Percentiles rank a stretch among this genome's conserved stretches.
These are phyloP conservation scores for Isoetes engelmannii DNA, from an alignment of 83 land plant species.

Conservation along the genomic window DNA sequence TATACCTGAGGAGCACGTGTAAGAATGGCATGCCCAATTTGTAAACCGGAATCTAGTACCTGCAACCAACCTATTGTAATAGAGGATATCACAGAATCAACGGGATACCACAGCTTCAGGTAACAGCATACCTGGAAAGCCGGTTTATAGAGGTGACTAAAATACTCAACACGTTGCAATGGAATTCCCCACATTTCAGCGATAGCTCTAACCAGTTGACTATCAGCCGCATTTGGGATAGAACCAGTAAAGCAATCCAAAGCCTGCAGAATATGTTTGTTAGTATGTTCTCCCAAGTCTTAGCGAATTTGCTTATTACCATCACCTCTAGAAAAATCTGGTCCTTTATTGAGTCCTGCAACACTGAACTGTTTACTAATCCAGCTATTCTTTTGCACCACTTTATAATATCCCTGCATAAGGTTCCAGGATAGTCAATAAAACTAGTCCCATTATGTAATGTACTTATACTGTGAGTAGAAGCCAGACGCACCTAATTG, in stretches of 20 bases:
- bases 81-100: background rate
- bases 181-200: constrained; percentile 54
- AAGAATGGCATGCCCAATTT: constrained; percentile 42
- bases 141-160: constrained; percentile 50
- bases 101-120: background rate
- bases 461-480: background rate
- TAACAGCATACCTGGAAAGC: constrained; percentile 43
- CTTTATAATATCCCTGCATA: constrained; percentile 79
- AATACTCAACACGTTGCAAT: constrained; percentile 30
- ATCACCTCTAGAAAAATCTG: constrained; percentile 65
- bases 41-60: constrained; percentile 27
- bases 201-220: constrained; percentile 48
- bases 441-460: constrained; percentile 1
- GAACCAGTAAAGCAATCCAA: constrained; percentile 78
- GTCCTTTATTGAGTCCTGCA: constrained; percentile 30
- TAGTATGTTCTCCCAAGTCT: background rate
- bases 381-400: constrained; percentile 70
- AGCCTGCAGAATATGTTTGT: constrained; percentile 44
- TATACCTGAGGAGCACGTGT: background rate
- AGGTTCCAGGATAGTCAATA: background rate
- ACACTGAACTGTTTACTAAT: constrained; percentile 20
- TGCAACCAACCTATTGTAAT: constrained; percentile 17
- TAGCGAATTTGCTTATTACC: background rate
- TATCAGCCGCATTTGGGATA: constrained; percentile 32
- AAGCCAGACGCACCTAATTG: constrained; percentile 14